Evolutionary conservation across 1,139 yeast genomes (phyloP).

Genomic region (Blastobotrys serpentis): DNA sequence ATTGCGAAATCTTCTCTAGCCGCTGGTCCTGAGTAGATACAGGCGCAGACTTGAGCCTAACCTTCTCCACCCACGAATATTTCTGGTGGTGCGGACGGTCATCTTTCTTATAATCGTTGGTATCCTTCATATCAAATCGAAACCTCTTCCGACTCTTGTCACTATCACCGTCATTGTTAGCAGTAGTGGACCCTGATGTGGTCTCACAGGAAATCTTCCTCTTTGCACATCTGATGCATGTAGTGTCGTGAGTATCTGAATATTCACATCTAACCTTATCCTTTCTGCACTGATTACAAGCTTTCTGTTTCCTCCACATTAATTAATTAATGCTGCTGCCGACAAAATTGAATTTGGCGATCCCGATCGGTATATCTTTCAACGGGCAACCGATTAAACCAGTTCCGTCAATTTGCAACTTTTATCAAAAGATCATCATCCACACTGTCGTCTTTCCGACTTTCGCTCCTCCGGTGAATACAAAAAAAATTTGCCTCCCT

Average conservation of each 20-base stretch:
- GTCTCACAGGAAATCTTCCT: neutral
- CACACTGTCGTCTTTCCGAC: neutral
- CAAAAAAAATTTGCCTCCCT: constrained; percentile 1
- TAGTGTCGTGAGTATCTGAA: neutral
- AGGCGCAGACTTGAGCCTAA: neutral
- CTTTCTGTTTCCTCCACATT: constrained; percentile 2
- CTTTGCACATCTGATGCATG: constrained; percentile 1
- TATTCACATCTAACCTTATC: constrained; percentile 2
- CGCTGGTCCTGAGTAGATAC: constrained; percentile 3
- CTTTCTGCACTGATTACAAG: neutral
- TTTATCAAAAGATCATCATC: neutral
- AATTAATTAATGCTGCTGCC: no score
- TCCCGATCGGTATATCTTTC: neutral
- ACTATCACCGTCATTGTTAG: neutral
- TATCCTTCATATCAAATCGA: no score
- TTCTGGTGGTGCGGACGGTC: no score
- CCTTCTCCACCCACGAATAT: constrained; percentile 3
- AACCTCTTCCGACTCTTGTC: no score
- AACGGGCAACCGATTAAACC: constrained; percentile 1
- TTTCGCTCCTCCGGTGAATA: neutral
- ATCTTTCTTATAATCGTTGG: no score
- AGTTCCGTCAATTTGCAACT: no score
- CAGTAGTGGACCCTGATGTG: neutral
- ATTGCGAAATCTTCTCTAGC: constrained; percentile 5
- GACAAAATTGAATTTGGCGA: neutral